Percentiles rank a stretch among this genome's conserved stretches.
These are phyloP conservation scores for Candida arabinofermentans DNA, from an alignment of 805 yeast genomes.

Conservation along the genomic window DNA sequence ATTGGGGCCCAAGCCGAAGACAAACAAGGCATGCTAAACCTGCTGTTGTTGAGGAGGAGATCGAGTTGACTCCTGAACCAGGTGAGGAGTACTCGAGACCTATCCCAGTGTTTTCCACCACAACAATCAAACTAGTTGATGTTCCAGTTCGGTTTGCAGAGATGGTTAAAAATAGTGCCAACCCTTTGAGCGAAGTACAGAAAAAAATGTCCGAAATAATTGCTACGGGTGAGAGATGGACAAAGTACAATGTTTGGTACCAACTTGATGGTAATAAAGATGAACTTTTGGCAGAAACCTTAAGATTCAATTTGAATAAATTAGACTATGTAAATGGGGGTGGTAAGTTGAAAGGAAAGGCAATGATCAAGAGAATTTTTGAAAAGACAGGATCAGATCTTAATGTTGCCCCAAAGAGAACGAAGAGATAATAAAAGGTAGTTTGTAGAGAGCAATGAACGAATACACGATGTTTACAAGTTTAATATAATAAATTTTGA, in stretches of 20 bases:
- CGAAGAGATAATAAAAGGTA: conserved; percentile 18
- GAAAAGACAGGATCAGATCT: conserved; percentile 25
- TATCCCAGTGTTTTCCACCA: conserved; percentile 48
- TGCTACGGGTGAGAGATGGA: conserved; percentile 53
- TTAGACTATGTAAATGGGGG: conserved; percentile 33
- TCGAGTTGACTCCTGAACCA: conserved; percentile 19
- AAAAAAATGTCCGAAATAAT: conserved; percentile 59
- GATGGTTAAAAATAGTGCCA: conserved; percentile 62
- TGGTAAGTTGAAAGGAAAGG: conserved; percentile 31
- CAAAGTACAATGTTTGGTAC: conserved; percentile 74
- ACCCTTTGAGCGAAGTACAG: conserved; percentile 51
- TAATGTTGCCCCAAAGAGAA: conserved; percentile 16
- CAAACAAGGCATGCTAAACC: conserved; percentile 22
- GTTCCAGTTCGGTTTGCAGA: conserved; percentile 65
- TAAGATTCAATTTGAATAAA: conserved; percentile 51
- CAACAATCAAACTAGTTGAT: conserved; percentile 62
- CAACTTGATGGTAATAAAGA: conserved; percentile 75
- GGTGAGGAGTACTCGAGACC: conserved; percentile 42
- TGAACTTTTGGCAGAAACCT: conserved; percentile 57
- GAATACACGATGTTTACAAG: no score
- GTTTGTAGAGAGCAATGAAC: background rate
- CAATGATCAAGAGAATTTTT: conserved; percentile 29
- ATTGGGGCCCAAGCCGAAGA: conserved; percentile 28
- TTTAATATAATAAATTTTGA: no score
- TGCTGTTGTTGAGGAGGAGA: conserved; percentile 12